Evolutionary conservation across 805 yeast species (phyloP), one percentile per base, ranked within the genome.

Genomic region (Naumovozyma baii): DNA sequence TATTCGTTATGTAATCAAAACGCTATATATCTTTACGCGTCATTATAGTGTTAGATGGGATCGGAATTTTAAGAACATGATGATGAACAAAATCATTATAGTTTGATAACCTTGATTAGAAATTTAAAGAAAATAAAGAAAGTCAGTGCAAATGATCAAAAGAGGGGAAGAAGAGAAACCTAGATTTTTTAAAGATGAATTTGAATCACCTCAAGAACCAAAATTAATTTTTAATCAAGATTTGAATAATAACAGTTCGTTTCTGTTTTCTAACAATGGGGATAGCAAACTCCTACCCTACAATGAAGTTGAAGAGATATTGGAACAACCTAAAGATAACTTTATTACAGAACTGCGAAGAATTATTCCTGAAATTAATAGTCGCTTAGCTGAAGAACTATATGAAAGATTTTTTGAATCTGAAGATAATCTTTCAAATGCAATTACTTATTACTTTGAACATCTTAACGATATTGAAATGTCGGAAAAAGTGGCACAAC

Each of bases 371-470:
- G 61, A 51, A 8, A 56, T 70, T 2, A 35, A 55, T 7, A 45
- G 47, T 1, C 13, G 36, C 0, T 41, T 50, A 3, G 45, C 62
- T 1, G 39, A 41, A 5, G 29, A 38, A 13, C 46, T 69, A 10
- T 62, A 45, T 37, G 44, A 48, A 1, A 57, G 54, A 39, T 64
- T 56, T 42, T 46, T 49, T n/a, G 38, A 45, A 13, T 36, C 48
- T 0, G 49, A 47, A 1, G 55, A 59, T n/a, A 50, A 59, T 2
- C 49, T 69, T 2, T 44, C 64, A 10, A 49, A 50, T n/a, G 71
- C 76, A 1, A 61, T 67, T 2, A 62, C 66, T 40, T 63, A 61
- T 1, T 68, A 63, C 43, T 61, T 68, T 40, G 73, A 68, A 20
- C 35, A 43, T 22, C 19, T n/a, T 14, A 37, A 37, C 7, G 32